Evolutionary conservation across 768 basidiomycete species (phyloP), one percentile per base, ranked within the genome.

Genomic region (Agrocybe pediades): DNA sequence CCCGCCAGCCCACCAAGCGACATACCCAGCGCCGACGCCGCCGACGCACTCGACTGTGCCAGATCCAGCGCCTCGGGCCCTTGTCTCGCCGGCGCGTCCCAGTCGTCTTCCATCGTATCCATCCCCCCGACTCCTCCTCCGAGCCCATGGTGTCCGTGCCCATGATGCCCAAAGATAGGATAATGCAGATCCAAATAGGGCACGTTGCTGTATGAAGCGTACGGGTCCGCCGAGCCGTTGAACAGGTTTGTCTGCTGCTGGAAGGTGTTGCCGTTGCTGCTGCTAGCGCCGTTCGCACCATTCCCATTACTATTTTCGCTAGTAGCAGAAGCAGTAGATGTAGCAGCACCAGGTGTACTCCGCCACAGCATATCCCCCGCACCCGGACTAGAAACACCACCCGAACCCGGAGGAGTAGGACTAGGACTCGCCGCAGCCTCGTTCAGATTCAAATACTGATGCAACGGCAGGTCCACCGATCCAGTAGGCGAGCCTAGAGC

Each of bases 181-280:
- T 85, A 88, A 63, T 90, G 88, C 66, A 90, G 65, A 64, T 90
- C 88, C 50, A 90, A 74, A 68, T 88, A 90, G 2, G 87, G 82
- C 1, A 89, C 67, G 55, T 82, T 79, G 46, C 33, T 36, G n/a
- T 84, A 76, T 24, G 49, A 47, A 26, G n/a, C n/a, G n/a, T n/a
- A n/a, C n/a, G 59, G 26, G 26, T 61, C 61, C 1, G 29, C 55
- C 15, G 40, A 23, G 7, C 45, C 24, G 29, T 50, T 27, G 39
- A 40, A 45, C 50, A 46, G 33, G 23, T 11, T 45, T 19, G 44
- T 50, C 40, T 54, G 58, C 58, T 54, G 55, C 2, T 53, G 41
- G 9, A 49, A 46, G 33, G 49, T 51, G 48, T 36, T 46, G 15
- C 33, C 30, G 27, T n/a, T n/a, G n/a, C n/a, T n/a, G n/a, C n/a